Conservation (phyloP, 2,329 filamentous ascomycete species). For the Cladosporium cucumerinum region DNA sequence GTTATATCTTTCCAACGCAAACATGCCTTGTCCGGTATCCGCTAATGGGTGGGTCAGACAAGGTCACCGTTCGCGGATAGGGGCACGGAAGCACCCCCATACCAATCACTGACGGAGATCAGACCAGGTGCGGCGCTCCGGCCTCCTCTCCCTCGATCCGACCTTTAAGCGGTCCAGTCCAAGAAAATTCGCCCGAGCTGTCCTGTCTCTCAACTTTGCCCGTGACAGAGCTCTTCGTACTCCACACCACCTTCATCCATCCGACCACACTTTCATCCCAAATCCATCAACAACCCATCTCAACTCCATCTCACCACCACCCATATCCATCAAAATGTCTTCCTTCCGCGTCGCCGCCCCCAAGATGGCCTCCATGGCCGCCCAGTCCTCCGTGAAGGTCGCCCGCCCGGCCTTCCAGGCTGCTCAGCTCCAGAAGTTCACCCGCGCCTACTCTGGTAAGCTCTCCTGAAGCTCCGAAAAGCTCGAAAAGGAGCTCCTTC, state of each 20-base stretch:
- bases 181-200: constrained; percentile 26
- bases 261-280: constrained; percentile 28
- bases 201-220: constrained; percentile 27
- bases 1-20: constrained; percentile 13
- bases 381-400: constrained; percentile 69
- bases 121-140: constrained; percentile 22
- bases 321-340: constrained; percentile 68
- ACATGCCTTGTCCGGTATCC: constrained; percentile 11
- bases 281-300: constrained; percentile 24
- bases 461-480: constrained; percentile 19
- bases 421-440: constrained; percentile 52
- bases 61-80: constrained; percentile 13
- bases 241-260: constrained; percentile 22
- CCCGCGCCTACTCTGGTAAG: constrained; percentile 75
- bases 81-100: constrained; percentile 12
- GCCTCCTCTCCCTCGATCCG: constrained; percentile 23
- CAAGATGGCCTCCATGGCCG: constrained; percentile 66
- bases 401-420: constrained; percentile 63
- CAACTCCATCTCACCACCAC: constrained; percentile 29
- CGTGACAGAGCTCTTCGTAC: constrained; percentile 28
- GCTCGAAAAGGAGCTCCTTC: constrained; percentile 19
- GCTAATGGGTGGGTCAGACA: constrained; percentile 14
- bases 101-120: constrained; percentile 23
- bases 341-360: constrained; percentile 69
- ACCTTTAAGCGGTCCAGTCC: constrained; percentile 26